A percentile compares a stretch with the other conserved stretches of the same genome.
Conservation (phyloP, 257 asterid species). For the Solanum piurae region DNA sequence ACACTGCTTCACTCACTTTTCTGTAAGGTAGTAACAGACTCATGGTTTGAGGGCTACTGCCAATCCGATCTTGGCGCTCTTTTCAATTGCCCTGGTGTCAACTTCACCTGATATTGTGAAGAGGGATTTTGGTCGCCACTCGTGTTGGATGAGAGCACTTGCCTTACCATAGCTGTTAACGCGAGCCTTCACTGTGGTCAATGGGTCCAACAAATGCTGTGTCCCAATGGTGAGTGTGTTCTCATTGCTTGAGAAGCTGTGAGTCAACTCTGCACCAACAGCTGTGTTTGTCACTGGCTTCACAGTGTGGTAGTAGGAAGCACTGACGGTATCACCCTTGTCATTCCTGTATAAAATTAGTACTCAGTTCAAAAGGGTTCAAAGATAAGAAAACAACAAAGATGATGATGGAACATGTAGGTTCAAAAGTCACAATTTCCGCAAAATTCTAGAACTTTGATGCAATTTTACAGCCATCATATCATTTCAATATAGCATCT, state of each 20-base stretch:
- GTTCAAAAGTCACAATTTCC: neutral
- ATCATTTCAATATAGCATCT: neutral
- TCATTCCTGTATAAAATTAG: slow-evolving; percentile 43
- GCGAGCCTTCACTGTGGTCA: slow-evolving; percentile 75
- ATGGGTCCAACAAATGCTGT: slow-evolving; percentile 72
- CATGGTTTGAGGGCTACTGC: slow-evolving; percentile 90
- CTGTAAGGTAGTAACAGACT: neutral
- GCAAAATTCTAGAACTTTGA: neutral
- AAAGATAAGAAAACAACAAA: neutral
- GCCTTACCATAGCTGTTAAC: slow-evolving; percentile 78
- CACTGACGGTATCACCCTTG: slow-evolving; percentile 60
- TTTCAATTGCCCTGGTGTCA: slow-evolving; percentile 88
- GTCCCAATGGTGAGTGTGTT: slow-evolving; percentile 77
- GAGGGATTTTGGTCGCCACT: slow-evolving; percentile 83
- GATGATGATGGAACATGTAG: neutral
- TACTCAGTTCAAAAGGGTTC: neutral
- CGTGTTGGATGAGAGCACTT: slow-evolving; percentile 86
- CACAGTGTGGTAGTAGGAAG: slow-evolving; percentile 79
- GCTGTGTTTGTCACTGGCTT: slow-evolving; percentile 71
- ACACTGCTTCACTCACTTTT: neutral
- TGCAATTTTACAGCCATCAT: neutral
- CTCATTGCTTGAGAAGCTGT: slow-evolving; percentile 74
- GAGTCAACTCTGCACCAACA: slow-evolving; percentile 93
- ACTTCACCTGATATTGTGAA: slow-evolving; percentile 94
- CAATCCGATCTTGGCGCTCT: slow-evolving; percentile 82